Percentiles rank a stretch among this genome's conserved stretches.
These are phyloP conservation scores for Trichoderma sp. DNA, from an alignment of 2,329 filamentous ascomycete species.

Conservation along the genomic window DNA sequence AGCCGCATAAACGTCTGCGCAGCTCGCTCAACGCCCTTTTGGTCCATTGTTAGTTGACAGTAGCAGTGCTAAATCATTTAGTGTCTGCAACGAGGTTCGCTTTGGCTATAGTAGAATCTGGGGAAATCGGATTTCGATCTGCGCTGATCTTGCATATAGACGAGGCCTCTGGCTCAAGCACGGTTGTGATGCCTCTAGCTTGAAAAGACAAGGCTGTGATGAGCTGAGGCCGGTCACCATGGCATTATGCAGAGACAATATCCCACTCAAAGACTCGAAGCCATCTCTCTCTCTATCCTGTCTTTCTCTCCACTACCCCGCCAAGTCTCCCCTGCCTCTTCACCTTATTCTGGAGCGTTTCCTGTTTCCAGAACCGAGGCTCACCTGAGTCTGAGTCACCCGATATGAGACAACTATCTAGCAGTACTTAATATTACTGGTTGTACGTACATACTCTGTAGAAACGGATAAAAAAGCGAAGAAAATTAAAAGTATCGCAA, in stretches of 20 bases:
- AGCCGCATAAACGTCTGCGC: neutral
- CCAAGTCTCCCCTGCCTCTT: neutral
- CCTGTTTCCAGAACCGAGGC: neutral
- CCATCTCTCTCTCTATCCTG: neutral
- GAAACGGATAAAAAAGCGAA: neutral
- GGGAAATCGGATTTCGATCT: neutral
- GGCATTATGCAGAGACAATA: no score
- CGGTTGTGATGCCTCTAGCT: neutral
- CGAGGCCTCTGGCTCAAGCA: neutral
- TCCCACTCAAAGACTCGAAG: neutral
- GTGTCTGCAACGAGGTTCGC: neutral
- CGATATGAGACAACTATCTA: neutral
- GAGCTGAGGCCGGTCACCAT: neutral
- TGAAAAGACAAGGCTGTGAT: neutral
- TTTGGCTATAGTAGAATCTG: neutral
- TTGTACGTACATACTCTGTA: neutral
- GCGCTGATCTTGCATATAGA: neutral
- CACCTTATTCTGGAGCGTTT: neutral
- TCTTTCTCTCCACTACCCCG: neutral
- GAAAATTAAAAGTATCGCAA: neutral
- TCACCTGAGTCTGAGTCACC: constrained; percentile 1
- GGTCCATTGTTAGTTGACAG: neutral
- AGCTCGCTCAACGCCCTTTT: neutral
- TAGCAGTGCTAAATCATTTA: neutral
- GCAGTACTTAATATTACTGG: neutral